phyloP scores from a whole-genome alignment of 805 yeast species.

The Lachancea waltii region DNA sequence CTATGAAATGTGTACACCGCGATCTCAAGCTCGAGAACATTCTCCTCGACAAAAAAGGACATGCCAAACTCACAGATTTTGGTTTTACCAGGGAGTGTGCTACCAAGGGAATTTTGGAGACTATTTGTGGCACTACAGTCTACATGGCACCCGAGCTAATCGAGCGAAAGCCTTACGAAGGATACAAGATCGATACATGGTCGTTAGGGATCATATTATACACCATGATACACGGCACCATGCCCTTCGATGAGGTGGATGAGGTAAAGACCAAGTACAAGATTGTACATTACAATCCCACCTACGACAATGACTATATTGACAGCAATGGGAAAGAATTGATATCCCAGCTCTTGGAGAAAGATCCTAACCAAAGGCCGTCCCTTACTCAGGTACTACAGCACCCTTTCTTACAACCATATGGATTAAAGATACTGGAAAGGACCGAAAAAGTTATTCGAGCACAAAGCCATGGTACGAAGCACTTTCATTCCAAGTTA shows the following conservation, averaged over 20 bases:
- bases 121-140: constrained; percentile 90
- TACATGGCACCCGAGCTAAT: constrained; percentile 96
- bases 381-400: constrained; percentile 43
- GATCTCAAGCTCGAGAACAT: constrained; percentile 82
- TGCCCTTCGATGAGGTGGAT: constrained; percentile 88
- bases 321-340: constrained; percentile 47
- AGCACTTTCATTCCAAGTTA: constrained; percentile 50
- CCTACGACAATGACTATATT: constrained; percentile 38
- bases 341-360: constrained; percentile 49
- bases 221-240: constrained; percentile 74
- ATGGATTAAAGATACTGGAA: constrained; percentile 39
- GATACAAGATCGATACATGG: constrained; percentile 84
- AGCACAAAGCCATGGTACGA: constrained; percentile 31
- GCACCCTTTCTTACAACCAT: constrained; percentile 44
- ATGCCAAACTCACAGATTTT: constrained; percentile 80
- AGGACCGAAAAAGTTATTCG: constrained; percentile 34
- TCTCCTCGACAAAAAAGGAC: constrained; percentile 46
- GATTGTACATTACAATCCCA: constrained; percentile 63
- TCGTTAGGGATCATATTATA: constrained; percentile 83
- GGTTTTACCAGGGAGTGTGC: constrained; percentile 84
- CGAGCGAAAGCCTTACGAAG: constrained; percentile 61
- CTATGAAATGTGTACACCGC: constrained; percentile 72
- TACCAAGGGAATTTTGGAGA: constrained; percentile 53
- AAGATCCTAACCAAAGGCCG: constrained; percentile 63
- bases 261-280: constrained; percentile 52